Percentiles rank a stretch among this genome's conserved stretches.
Conservation (phyloP, 495 filamentous ascomycete species). For the Haplographium delicatum region DNA sequence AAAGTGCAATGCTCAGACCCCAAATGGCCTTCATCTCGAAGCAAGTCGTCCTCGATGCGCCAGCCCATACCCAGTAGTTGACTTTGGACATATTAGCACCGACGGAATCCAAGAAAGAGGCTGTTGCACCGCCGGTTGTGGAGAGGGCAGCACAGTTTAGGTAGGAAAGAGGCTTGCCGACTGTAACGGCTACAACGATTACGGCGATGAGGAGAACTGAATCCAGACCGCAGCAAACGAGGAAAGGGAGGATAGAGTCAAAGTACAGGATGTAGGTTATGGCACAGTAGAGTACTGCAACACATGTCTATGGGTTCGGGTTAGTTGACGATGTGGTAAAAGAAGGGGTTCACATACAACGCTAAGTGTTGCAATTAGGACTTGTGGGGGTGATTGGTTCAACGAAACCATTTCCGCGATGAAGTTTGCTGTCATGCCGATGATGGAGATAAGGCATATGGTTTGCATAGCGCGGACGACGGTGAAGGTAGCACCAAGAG, state of each 20-base stretch:
- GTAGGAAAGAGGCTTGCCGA: constrained; percentile 77
- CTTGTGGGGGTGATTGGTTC: constrained; percentile 57
- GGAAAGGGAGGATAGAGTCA: constrained; percentile 68
- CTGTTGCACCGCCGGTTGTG: constrained; percentile 27
- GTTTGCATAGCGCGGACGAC: constrained; percentile 65
- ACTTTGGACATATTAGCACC: constrained; percentile 41
- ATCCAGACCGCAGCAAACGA: constrained; percentile 61
- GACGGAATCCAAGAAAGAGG: constrained; percentile 28
- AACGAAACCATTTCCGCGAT: constrained; percentile 67
- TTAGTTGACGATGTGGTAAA: background rate
- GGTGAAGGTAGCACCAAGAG: constrained; percentile 73
- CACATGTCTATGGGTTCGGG: constrained; percentile 54
- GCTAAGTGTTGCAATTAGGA: constrained; percentile 71
- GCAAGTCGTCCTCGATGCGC: constrained; percentile 65
- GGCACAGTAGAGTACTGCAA: constrained; percentile 70
- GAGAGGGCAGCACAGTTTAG: constrained; percentile 57
- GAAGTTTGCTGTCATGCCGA: constrained; percentile 80
- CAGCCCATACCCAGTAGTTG: constrained; percentile 56
- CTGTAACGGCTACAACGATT: constrained; percentile 61
- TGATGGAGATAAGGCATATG: constrained; percentile 67
- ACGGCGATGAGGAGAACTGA: constrained; percentile 62
- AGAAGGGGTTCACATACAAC: constrained; percentile 55
- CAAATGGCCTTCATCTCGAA: constrained; percentile 83
- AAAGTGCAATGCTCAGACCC: constrained; percentile 81
- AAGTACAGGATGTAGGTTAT: constrained; percentile 73